Evolutionary conservation across 192 early-diverging fungal genomes (phyloP), one percentile per base, ranked within the genome.

Genomic region (Linnemannia elongata): DNA sequence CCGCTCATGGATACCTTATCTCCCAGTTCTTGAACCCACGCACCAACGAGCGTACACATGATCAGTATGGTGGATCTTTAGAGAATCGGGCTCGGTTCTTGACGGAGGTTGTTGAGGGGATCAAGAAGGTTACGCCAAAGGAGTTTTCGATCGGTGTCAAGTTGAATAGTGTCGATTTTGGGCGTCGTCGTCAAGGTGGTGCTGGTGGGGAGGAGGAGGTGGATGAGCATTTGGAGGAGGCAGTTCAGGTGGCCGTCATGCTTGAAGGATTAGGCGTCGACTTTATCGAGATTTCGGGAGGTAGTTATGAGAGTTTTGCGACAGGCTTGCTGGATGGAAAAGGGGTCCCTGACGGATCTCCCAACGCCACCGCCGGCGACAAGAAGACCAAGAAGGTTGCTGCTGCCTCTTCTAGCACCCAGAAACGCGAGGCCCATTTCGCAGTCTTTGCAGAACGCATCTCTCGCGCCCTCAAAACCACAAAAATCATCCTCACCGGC

Each of bases 1-100:
- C 88, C 52, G 97, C 97, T 3, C 97, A 99, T 82, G 98, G 98
- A 18, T 98, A 98, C 88, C 88, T 99, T 45, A 76, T 96, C 69
- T 88, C 93, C 83, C 88, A 94, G 83, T 98, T 98, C 83, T 79
- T 97, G 36, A 95, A 93, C 45, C 94, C 95, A 2, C 80, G 95
- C 45, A 88, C 95, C 54, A 99, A 99, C 85, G 72, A 91, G 33
- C 94, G 98, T 71, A 96, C 96, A 2, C 97, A 99, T 82, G 74
- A 95, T 69, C 60, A 66, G 3, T 99, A 97, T 80, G 98, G 97
- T 41, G 97, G 98, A 0, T 93, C 93, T 6, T 92, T 97, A 39
- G 95, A 98, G 76, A 98, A 98, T 89, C 93, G 97, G 52, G 85
- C 90, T n/a, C 92, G 96, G 0, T 95, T 97, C 71, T 71, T 82